Evolutionary conservation across 2,329 filamentous ascomycete species (phyloP), one percentile per base, ranked within the genome.

Genomic region (Fusarium austroafricanum): DNA sequence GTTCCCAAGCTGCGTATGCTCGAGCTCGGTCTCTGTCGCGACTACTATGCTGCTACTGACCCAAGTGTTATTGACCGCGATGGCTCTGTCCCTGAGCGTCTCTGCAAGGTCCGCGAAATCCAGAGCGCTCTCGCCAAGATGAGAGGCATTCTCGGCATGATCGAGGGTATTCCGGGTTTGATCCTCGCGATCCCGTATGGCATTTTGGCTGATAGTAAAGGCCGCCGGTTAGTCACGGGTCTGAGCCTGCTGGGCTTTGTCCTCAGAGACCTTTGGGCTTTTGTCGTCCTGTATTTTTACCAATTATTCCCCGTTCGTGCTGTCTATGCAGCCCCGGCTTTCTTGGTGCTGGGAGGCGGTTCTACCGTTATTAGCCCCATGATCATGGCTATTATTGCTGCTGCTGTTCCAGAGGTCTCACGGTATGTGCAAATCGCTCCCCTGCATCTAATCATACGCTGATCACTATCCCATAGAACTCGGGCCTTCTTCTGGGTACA

Each of bases 381-480:
- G 42, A 54, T 54, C 11, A 47, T 54, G 51, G 51, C 51, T 8
- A 54, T 54, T 11, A 47, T 54, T 47, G 51, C 51, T 11, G 51
- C 51, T 47, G 51, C 51, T 2, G 9, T 18, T 0, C 51, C 40
- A 17, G 51, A 54, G 20, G 51, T 1, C 5, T 54, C 51, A 11
- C 2, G 51, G 51, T 54, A 20, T 18, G 42, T 37, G 7, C 1
- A 46, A 2, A 9, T 4, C n/a, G n/a, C n/a, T n/a, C n/a, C n/a
- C n/a, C n/a, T n/a, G n/a, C n/a, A n/a, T n/a, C n/a, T n/a, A n/a
- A n/a, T n/a, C n/a, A n/a, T n/a, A 10, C 7, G 11, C 18, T 52
- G 2, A 52, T 11, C 26, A 5, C 18, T 6, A 2, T 5, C 4
- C 33, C 9, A 15, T 38, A 54, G 40, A 17, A 54, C 51, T 11